Conservation (phyloP, 176 grass and related monocot genomes). For the Oryza longistaminata region DNA sequence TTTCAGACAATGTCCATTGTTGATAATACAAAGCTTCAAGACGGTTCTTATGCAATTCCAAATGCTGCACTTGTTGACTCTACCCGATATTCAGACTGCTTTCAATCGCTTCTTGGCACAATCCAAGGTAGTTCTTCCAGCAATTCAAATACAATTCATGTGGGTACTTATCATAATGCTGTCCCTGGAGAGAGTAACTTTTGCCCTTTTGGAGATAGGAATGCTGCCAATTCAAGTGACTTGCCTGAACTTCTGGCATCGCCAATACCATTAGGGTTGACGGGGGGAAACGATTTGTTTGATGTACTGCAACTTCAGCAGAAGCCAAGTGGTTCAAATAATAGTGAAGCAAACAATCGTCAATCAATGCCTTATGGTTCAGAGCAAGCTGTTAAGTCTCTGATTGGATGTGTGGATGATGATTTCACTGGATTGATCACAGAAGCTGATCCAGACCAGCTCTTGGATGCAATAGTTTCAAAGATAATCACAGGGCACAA, state of each 20-base stretch:
- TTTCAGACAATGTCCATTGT: constrained; percentile 47
- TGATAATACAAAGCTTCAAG: constrained; percentile 35
- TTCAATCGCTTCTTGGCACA: constrained; percentile 18
- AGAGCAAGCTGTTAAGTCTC: constrained; percentile 21
- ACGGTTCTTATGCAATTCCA: constrained; percentile 7
- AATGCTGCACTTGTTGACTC: neutral
- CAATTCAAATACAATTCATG: constrained; percentile 23
- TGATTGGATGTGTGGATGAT: constrained; percentile 36
- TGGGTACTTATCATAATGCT: constrained; percentile 5
- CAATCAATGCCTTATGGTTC: constrained; percentile 11
- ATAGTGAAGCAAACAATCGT: neutral
- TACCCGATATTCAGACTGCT: neutral
- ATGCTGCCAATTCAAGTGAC: neutral
- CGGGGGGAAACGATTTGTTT: constrained; percentile 48
- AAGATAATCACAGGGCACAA: constrained; percentile 47
- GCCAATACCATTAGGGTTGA: neutral
- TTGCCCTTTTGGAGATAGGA: neutral
- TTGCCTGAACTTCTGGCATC: neutral
- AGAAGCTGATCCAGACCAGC: constrained; percentile 49
- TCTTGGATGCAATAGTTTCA: constrained; percentile 65
- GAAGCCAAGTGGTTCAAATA: constrained; percentile 31
- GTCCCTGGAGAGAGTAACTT: neutral
- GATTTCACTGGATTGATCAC: constrained; percentile 47
- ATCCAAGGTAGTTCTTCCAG: neutral
- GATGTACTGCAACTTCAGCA: constrained; percentile 46